Conservation (phyloP, 148 eudicot species). For the Fallopia convolvulus region DNA sequence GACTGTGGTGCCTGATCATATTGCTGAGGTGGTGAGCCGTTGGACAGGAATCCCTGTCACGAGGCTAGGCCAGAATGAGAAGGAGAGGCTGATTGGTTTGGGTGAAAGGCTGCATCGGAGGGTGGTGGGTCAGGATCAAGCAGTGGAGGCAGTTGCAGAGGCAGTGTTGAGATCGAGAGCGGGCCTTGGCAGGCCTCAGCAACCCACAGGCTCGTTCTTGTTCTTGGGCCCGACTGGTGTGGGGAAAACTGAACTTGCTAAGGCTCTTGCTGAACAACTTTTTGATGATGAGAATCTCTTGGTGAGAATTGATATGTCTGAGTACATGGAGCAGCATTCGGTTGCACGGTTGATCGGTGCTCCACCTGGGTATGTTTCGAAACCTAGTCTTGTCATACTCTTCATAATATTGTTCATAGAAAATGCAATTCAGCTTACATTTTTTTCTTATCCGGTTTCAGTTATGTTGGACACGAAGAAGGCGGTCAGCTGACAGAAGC, state of each 20-base stretch:
- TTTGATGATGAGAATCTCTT: conserved; percentile 72
- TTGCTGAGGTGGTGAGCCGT: conserved; percentile 77
- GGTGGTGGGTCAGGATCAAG: conserved; percentile 40
- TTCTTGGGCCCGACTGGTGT: conserved; percentile 75
- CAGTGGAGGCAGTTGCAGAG: conserved; percentile 42
- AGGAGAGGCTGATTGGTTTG: conserved; percentile 60
- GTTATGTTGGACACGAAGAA: conserved; percentile 84
- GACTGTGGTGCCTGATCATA: conserved; percentile 78
- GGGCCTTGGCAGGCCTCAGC: conserved; percentile 45
- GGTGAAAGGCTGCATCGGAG: conserved; percentile 37
- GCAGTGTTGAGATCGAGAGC: conserved; percentile 44
- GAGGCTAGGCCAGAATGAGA: conserved; percentile 71
- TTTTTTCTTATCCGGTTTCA: neutral
- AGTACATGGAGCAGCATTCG: conserved; percentile 92
- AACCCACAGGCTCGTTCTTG: conserved; percentile 43
- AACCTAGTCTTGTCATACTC: neutral
- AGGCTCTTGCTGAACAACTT: conserved; percentile 82
- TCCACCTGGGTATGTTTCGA: conserved; percentile 59
- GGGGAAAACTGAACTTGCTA: conserved; percentile 84
- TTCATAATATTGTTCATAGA: neutral
- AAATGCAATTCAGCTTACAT: neutral
- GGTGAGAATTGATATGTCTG: conserved; percentile 84
- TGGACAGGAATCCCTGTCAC: conserved; percentile 94
- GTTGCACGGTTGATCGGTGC: conserved; percentile 87
- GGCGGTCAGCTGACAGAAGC: conserved; percentile 92